Base-by-base conservation (phyloP, 805 yeast species). In the Barnettozyma populi region DNA sequence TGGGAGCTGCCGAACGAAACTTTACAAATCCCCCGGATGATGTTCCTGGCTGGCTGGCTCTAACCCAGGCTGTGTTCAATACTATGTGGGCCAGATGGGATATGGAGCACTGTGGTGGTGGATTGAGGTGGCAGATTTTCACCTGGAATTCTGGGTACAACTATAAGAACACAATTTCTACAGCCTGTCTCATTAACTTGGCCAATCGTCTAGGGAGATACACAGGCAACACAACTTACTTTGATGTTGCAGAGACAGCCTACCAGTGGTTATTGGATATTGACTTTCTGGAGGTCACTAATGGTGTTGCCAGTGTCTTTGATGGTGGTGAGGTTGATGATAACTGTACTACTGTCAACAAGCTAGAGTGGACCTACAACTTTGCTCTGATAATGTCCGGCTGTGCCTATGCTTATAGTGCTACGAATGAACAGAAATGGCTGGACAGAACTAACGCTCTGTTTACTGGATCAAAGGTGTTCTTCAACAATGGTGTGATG, bases 101-200 rank as follows among this genome's bases (percentile, higher is more conserved):
- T 57, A 48, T 59, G 3, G 62, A 57, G 1, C 58, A 67, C 52
- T 82, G 88, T 62, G 74, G 72, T 29, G 88, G 88, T 47, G 87
- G 87, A 6, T 65, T 82, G 46, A 76, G 87, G 70, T 82, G 87
- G 87, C 87, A 80, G 65, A 82, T 82, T 48, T 81, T 80, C 65
- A 73, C 82, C 36, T 79, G 85, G 84, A 81, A 82, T 59, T 74
- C 82, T 18, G 88, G 88, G 50, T 82, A 80, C 62, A 72, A 76
- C 52, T 82, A 82, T 61, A 82, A 82, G 56, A 82, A 81, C 62
- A 70, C 85, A 34, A 76, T 82, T 57, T 71, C 85, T 20, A 80
- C 80, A 55, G 87, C 82, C 0, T 79, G 82, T 61, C 64, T 82
- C 41, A 79, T 81, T 66, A 79, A 79, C 47, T 59, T 82, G 29